phyloP scores from a whole-genome alignment of 352 stramenopile genomes.

The Globisporangium recalcitrans region DNA sequence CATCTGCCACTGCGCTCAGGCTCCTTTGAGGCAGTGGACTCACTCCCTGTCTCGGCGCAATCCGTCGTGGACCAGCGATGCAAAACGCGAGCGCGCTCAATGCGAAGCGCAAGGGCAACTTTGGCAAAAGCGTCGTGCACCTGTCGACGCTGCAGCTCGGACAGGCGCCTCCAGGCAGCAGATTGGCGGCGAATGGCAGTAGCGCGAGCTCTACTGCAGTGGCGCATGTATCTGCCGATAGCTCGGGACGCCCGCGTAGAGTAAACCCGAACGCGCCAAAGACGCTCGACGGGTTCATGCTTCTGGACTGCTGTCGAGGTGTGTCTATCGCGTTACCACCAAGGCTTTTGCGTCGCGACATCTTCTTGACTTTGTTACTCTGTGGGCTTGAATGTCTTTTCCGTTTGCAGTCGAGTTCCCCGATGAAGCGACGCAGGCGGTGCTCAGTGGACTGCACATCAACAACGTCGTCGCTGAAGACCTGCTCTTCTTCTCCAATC shows the following conservation, averaged over 20 bases:
- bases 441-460: constrained; percentile 59
- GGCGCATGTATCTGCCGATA: neutral
- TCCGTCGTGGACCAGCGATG: constrained; percentile 1
- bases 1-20: neutral
- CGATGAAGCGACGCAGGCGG: constrained; percentile 61
- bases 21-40: neutral
- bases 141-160: constrained; percentile 20
- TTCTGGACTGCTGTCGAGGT: constrained; percentile 74
- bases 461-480: constrained; percentile 61
- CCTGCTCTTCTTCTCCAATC: constrained; percentile 73
- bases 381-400: neutral
- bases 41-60: neutral
- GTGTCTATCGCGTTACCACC: neutral
- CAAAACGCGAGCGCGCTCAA: constrained; percentile 15
- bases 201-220: neutral
- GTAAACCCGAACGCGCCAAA: constrained; percentile 29
- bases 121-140: constrained; percentile 23
- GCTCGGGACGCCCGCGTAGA: constrained; percentile 7
- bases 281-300: constrained; percentile 71
- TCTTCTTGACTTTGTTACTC: neutral
- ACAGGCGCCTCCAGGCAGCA: neutral
- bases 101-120: constrained; percentile 27
- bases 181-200: neutral
- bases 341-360: neutral
- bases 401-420: constrained; percentile 71